Base-by-base conservation (phyloP, 2,329 filamentous ascomycete genomes). In the Pseudogymnoascus sp. region DNA sequence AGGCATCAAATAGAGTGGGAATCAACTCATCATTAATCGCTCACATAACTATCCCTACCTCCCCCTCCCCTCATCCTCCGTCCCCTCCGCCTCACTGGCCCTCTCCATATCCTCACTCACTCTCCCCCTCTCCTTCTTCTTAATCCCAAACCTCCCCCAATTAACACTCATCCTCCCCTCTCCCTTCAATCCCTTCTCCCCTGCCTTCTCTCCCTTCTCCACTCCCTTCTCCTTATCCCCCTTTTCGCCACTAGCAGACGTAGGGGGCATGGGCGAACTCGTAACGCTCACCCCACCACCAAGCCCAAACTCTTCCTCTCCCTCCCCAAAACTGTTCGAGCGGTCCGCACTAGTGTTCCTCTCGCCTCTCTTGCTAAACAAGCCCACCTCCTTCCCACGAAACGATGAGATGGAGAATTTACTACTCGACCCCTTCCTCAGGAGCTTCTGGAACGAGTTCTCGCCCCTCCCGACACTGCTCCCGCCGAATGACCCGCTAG, bases 381-480 rank as follows among this genome's bases (percentile, higher is more conserved):
- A 1, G 0, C 59, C 59, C 0, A 60, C 33, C n/a, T 83, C 81
- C 69, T 84, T 88, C 61, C 79, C 78, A 19, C 72, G 78, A 65
- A 72, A 82, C 70, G 83, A 84, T 11, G 84, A 80, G 64, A 87
- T 76, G 72, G 83, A 84, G 72, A 88, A 88, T 75, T 88, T 88
- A 73, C 83, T 81, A 6, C 84, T 85, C 72, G 83, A 87, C 60
- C 85, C 83, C 75, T 88, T 88, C 33, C 85, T 82, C 63, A 88
- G 82, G 59, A 88, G 77, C 71, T 86, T 83, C 71, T 81, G 77
- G 67, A 87, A 76, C 62, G 83, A 82, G 66, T 63, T 46, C 31
- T 63, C 42, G 11, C 46, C 61, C 3, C 42, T 21, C 31, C 53
- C 33, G 2, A 63, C 50, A 42, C 61, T 63, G 50, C 50, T 56